phyloP scores from a whole-genome alignment of 768 basidiomycete genomes.

The Boletus reticulatus region DNA sequence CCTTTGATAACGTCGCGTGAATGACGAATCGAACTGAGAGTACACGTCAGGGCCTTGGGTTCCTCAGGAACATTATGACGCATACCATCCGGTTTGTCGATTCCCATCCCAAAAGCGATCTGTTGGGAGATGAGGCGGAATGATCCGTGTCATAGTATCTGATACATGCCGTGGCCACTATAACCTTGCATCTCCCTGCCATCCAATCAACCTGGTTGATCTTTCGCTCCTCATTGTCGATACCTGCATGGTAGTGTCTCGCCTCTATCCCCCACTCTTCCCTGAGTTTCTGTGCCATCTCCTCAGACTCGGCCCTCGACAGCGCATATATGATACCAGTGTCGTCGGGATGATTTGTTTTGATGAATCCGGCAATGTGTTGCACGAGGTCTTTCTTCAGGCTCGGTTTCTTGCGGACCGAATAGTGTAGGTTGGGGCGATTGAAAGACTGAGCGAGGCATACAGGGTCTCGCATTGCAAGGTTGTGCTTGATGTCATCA shows the following conservation, averaged over 20 bases:
- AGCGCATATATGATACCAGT: constrained; percentile 87
- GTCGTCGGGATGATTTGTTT: constrained; percentile 49
- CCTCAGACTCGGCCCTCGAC: constrained; percentile 73
- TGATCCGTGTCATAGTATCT: neutral
- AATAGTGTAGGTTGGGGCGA: constrained; percentile 85
- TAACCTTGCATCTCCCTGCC: constrained; percentile 65
- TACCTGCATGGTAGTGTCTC: constrained; percentile 82
- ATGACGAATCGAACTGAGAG: constrained; percentile 85
- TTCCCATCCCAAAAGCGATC: constrained; percentile 98
- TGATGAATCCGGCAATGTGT: constrained; percentile 71
- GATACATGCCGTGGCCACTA: constrained; percentile 83
- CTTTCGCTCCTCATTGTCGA: constrained; percentile 62
- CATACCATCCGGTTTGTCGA: constrained; percentile 80
- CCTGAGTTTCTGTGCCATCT: constrained; percentile 66
- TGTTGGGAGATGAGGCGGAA: constrained; percentile 28
- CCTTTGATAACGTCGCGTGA: constrained; percentile 78
- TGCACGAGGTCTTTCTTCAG: constrained; percentile 43
- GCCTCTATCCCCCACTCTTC: constrained; percentile 58
- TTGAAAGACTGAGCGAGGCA: constrained; percentile 84
- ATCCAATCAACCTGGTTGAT: constrained; percentile 73
- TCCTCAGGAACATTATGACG: neutral
- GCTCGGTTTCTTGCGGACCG: constrained; percentile 49
- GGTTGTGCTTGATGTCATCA: constrained; percentile 71
- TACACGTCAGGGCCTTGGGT: neutral
- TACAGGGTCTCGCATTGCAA: constrained; percentile 59